Evolutionary conservation across 768 basidiomycete genomes (phyloP), one percentile per base, ranked within the genome.

Genomic region (Sporobolomyces roseus): DNA sequence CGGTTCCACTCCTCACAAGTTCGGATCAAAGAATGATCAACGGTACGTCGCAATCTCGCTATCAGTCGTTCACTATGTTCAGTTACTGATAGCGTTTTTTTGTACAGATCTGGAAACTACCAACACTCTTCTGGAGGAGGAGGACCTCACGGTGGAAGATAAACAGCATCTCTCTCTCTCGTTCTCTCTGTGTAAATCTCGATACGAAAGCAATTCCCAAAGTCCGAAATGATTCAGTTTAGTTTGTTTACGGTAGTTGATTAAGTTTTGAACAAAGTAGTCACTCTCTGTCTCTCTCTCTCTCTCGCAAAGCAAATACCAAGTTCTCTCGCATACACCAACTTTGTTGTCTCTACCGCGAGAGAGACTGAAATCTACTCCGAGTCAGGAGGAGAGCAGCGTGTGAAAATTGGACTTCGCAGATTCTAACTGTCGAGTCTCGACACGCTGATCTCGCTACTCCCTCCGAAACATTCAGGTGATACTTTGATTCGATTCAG

Each of bases 21-120:
- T 38, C 27, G n/a, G n/a, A 27, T 21, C 21, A 27, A 64, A 46
- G 56, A 69, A 69, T 62, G 68, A 69, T 51, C 27, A 38, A 21
- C 38, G 49, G 68, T 64, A 6, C 50, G 68, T 21, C 6, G 4
- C 6, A 10, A 14, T 35, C 21, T 33, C 21, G 9, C 54, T 55
- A 10, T 55, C 13, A 30, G 30, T 36, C 52, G 5, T 36, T 35
- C 52, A 4, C 32, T 4, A 19, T 5, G 12, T 17, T 4, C 4
- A 21, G 27, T 4, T 10, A 53, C 52, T 53, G 52, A 53, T 4
- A 7, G 8, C 52, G 14, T 12, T 30, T 45, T 14, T 4, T 43
- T 59, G 7, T n/a, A 17, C 14, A 59, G 56, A 45, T 59, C 56
- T 27, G 56, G 56, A 23, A 59, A 59, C 56, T 59, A 59, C 56